Base-by-base conservation (phyloP, 2,329 filamentous ascomycete genomes). In the Diaporthe destruens region DNA sequence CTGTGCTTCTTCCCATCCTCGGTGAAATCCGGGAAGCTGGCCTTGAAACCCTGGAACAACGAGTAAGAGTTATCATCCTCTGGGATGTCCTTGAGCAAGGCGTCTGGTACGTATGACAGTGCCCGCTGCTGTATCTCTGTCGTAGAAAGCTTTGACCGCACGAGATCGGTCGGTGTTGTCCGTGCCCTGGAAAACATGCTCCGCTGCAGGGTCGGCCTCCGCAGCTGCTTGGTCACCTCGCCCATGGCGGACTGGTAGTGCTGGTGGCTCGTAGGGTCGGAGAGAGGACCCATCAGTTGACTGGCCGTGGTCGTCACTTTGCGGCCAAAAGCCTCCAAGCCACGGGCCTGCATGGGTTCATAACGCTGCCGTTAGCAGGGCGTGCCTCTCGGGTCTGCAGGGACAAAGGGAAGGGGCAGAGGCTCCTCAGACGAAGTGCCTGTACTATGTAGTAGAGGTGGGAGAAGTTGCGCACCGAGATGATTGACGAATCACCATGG, bases 31-130 rank as follows among this genome's bases (percentile, higher is more conserved):
- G 95, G 95, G 75, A 98, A 87, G 75, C 91, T 95, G 61, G 96
- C 96, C 84, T 97, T 92, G 82, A 99, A 99, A 76, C 96, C 96
- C 82, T 99, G 94, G 82, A 99, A 98, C 56, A 99, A 87, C 53
- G 95, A 98, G 84, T 97, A 99, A 20, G 91, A 87, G 82, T 94
- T 97, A 29, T 92, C 91, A 80, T 92, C 89, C 74, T 97, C 94
- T 77, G 96, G 96, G 66, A 98, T 96, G 80, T 98, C 95, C 76
- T 87, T 86, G 59, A 99, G 89, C 77, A 99, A 89, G 75, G 98
- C 95, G 83, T 99, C 96, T 65, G 96, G 91, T 47, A 99, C 87
- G 80, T 93, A 95, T 56, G 94, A 92, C 71, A 98, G 85, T 61
- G 96, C 96, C 76, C 96, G 93, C 78, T 97, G 95, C 83, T 98